These are phyloP conservation scores for Phytophthora crassamura DNA, from an alignment of 352 stramenopile genomes.

Conservation along the genomic window DNA sequence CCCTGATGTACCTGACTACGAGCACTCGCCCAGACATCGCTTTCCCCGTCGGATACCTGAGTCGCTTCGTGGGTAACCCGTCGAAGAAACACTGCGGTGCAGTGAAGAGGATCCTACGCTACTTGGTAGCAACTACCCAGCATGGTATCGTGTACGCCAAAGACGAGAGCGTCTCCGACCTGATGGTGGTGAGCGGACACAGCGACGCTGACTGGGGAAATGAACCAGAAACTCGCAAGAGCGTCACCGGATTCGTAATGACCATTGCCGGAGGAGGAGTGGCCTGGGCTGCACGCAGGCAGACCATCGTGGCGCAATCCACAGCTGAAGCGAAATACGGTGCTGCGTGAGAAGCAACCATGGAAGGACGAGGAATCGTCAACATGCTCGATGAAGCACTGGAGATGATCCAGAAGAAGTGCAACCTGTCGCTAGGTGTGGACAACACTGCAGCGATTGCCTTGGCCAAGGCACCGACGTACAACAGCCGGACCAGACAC, in stretches of 20 bases:
- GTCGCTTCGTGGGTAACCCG: slow-evolving; percentile 17
- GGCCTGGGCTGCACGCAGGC: slow-evolving; percentile 10
- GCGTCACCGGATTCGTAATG: no score
- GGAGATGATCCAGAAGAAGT: no score
- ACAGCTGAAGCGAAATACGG: slow-evolving; percentile 29
- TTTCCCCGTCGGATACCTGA: slow-evolving; percentile 28
- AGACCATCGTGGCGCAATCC: slow-evolving; percentile 19
- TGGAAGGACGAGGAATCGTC: slow-evolving; percentile 12
- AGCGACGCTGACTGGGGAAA: slow-evolving; percentile 23
- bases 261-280: no score
- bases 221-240: no score
- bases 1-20: slow-evolving; percentile 38
- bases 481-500: no score
- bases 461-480: slow-evolving; percentile 12
- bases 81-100: slow-evolving; percentile 20
- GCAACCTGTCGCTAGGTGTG: slow-evolving; percentile 1
- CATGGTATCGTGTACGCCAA: no score
- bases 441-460: slow-evolving; percentile 20
- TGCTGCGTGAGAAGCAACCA: slow-evolving; percentile 10
- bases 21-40: slow-evolving; percentile 26
- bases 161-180: no score
- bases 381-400: neutral
- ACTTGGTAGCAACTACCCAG: neutral
- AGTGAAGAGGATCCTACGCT: slow-evolving; percentile 1
- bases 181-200: no score